These are phyloP conservation scores for Cryptosporidium canis DNA, from an alignment of 169 alveolate species.

Conservation along the genomic window DNA sequence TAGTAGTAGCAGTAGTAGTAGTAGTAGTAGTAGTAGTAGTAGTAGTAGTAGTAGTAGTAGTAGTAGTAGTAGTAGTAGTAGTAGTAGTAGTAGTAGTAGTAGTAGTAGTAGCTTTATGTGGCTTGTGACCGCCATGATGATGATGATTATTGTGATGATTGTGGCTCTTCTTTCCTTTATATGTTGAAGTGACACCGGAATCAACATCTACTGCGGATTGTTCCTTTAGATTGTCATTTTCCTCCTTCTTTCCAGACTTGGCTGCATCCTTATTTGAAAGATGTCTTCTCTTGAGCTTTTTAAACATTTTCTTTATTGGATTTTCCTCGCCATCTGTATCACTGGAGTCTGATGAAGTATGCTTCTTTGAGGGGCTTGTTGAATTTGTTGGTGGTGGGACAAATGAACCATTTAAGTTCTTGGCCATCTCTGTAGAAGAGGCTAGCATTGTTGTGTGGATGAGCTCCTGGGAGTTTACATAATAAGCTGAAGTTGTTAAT, in stretches of 20 bases:
- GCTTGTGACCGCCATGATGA: constrained; percentile 17
- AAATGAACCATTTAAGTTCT: neutral
- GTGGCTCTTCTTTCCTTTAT: neutral
- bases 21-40: neutral
- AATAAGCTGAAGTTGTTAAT: neutral
- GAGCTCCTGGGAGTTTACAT: neutral
- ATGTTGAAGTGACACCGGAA: neutral
- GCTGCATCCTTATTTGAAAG: neutral
- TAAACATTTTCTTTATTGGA: neutral
- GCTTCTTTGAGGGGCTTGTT: neutral
- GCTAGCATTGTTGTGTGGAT: neutral
- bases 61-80: neutral
- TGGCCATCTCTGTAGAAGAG: neutral
- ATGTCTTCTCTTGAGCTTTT: neutral
- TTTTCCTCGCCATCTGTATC: constrained; percentile 25
- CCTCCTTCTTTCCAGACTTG: neutral
- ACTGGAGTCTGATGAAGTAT: constrained; percentile 33
- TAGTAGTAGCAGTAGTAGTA: neutral
- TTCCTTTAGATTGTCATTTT: neutral
- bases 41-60: constrained; percentile 3
- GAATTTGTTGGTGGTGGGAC: constrained; percentile 29
- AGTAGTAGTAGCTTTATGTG: constrained; percentile 22
- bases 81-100: neutral
- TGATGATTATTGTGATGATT: constrained; percentile 35
- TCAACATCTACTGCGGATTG: neutral